A percentile compares a stretch with the other conserved stretches of the same genome.
These are phyloP conservation scores for Tolypocladium paradoxum DNA, from an alignment of 2,329 filamentous ascomycete species.

Conservation along the genomic window DNA sequence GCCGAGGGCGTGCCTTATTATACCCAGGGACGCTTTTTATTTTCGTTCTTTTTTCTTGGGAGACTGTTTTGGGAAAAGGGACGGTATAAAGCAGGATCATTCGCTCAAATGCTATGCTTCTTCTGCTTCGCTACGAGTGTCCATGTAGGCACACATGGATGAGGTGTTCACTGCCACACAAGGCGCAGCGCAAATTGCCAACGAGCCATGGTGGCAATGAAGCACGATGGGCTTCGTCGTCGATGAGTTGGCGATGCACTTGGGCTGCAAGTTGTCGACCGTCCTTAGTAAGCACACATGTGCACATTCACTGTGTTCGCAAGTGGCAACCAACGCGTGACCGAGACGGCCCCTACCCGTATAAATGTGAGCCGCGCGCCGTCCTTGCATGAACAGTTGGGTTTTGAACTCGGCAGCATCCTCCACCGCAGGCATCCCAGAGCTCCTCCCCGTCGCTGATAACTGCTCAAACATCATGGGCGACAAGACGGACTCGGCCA, in stretches of 20 bases:
- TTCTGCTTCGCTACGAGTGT: neutral
- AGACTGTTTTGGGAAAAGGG: neutral
- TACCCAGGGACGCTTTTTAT: conserved; percentile 2
- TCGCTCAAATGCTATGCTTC: neutral
- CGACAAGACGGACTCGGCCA: no score
- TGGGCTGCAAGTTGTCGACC: neutral
- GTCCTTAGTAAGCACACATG: no score
- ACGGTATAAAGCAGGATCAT: neutral
- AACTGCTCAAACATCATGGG: no score
- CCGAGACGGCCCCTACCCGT: no score
- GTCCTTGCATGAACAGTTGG: no score
- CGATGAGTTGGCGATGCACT: neutral
- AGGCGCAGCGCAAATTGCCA: neutral
- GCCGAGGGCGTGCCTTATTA: conserved; percentile 3
- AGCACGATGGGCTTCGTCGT: neutral
- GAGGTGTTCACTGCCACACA: neutral
- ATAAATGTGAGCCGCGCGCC: no score
- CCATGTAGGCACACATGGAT: neutral
- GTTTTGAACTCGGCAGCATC: no score
- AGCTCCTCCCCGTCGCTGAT: no score
- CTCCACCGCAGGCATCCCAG: no score
- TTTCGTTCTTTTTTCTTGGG: neutral
- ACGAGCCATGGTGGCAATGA: neutral
- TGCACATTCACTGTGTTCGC: no score
- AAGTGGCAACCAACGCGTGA: no score